Evolutionary conservation across 441 rosid species (phyloP).

Genomic region (Gossypium aridum): DNA sequence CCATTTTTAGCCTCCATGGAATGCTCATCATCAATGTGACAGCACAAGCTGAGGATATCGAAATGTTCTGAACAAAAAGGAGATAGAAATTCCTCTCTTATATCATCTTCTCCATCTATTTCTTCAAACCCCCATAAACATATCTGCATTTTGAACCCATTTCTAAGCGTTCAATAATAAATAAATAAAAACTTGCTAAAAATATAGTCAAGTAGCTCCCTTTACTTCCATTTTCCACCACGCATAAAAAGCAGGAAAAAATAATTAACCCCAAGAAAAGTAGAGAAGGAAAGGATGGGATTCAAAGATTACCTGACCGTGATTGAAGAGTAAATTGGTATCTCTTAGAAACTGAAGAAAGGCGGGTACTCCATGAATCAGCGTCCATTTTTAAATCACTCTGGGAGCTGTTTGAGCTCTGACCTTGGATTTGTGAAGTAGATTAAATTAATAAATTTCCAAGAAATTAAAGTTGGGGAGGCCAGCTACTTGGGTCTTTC

Average conservation of each 20-base stretch:
- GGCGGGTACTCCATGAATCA: conserved; percentile 85
- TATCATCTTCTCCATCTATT: conserved; percentile 76
- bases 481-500: no score
- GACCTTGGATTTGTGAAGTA: no score
- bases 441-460: no score
- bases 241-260: not conserved
- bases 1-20: conserved; percentile 79
- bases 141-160: conserved; percentile 49
- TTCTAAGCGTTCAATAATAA: not conserved
- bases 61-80: conserved; percentile 87
- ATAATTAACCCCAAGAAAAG: not conserved
- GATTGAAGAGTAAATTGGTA: conserved; percentile 71
- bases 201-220: not conserved
- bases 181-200: not conserved
- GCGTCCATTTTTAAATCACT: conserved; percentile 50
- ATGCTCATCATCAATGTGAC: conserved; percentile 94
- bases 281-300: not conserved
- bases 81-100: conserved; percentile 86
- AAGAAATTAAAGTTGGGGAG: no score
- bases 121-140: conserved; percentile 83
- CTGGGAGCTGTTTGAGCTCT: no score
- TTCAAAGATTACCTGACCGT: conserved; percentile 55
- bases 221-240: not conserved
- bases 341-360: conserved; percentile 72
- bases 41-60: conserved; percentile 82